These are phyloP conservation scores for Backusella sp. DNA, from an alignment of 192 early-diverging fungal species.

Conservation along the genomic window DNA sequence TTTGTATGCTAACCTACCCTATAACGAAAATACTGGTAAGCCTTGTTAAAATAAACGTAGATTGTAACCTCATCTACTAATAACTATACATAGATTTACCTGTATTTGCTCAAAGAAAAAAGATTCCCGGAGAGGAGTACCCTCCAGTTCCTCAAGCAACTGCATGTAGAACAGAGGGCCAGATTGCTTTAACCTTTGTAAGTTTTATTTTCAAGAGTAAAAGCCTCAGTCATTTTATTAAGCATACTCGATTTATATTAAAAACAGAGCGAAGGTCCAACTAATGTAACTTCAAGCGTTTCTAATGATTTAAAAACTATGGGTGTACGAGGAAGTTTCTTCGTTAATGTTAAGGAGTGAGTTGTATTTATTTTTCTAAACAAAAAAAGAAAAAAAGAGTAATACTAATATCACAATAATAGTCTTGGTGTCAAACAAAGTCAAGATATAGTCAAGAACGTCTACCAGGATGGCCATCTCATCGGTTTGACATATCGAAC, in stretches of 20 bases:
- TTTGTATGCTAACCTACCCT: background rate
- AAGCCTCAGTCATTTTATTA: background rate
- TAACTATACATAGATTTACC: conserved; percentile 4
- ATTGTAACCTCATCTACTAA: background rate
- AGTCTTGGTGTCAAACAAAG: conserved; percentile 42
- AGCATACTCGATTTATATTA: background rate
- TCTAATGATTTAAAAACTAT: conserved; percentile 37
- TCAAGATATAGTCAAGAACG: conserved; percentile 38
- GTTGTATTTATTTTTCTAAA: background rate
- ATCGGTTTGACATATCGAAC: conserved; percentile 50
- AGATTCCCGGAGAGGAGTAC: background rate
- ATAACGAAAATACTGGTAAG: background rate
- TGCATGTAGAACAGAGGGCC: conserved; percentile 3
- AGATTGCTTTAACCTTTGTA: conserved; percentile 10
- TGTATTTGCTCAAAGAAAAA: conserved; percentile 7
- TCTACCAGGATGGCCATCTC: conserved; percentile 43
- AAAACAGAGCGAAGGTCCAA: conserved; percentile 43
- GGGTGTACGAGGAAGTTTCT: conserved; percentile 43
- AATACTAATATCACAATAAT: conserved; percentile 19
- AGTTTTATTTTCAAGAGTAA: background rate
- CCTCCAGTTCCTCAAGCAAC: conserved; percentile 7
- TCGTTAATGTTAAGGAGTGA: conserved; percentile 29
- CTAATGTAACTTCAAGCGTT: conserved; percentile 42
- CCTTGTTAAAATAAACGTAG: background rate
- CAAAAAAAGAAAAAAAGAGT: background rate